Percentiles rank a stretch among this genome's conserved stretches.
Evolutionary conservation across 1,284 basidiomycete species (phyloP).

Genomic region (Cryptococcus neoformans): DNA sequence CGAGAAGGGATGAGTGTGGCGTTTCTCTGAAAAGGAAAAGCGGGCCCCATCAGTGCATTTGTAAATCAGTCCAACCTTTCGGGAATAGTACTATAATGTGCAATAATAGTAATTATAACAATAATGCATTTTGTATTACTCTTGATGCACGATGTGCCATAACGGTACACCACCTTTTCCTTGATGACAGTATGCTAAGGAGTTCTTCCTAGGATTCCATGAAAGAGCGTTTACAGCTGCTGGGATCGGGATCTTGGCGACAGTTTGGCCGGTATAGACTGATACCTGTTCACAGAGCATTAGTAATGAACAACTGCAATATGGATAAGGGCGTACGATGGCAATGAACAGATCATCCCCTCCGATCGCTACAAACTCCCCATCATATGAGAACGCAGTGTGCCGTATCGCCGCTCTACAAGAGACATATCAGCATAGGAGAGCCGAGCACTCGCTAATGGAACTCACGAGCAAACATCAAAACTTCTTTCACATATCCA

Average conservation of each 20-base stretch:
- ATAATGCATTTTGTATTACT: background rate
- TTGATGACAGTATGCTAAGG: constrained; percentile 27
- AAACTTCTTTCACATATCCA: constrained; percentile 39
- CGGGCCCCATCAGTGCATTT: background rate
- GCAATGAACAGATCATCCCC: constrained; percentile 37
- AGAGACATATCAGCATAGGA: background rate
- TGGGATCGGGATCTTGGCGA: constrained; percentile 27
- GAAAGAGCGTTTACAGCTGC: constrained; percentile 27
- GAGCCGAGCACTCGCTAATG: background rate
- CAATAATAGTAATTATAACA: no score
- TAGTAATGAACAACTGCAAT: background rate
- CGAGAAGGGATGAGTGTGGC: constrained; percentile 28
- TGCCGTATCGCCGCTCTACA: constrained; percentile 34
- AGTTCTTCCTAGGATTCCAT: constrained; percentile 38
- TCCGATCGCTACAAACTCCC: constrained; percentile 40
- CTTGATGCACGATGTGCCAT: constrained; percentile 37
- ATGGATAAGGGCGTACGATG: constrained; percentile 20
- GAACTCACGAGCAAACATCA: constrained; percentile 28
- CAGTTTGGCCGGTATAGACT: constrained; percentile 21
- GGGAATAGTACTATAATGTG: no score
- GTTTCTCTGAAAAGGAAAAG: constrained; percentile 19
- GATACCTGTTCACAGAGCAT: constrained; percentile 20
- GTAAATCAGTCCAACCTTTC: background rate
- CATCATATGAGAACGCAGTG: constrained; percentile 36
- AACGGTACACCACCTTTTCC: constrained; percentile 18